Evolutionary conservation across 805 yeast genomes (phyloP).

Genomic region (Candida piceae): DNA sequence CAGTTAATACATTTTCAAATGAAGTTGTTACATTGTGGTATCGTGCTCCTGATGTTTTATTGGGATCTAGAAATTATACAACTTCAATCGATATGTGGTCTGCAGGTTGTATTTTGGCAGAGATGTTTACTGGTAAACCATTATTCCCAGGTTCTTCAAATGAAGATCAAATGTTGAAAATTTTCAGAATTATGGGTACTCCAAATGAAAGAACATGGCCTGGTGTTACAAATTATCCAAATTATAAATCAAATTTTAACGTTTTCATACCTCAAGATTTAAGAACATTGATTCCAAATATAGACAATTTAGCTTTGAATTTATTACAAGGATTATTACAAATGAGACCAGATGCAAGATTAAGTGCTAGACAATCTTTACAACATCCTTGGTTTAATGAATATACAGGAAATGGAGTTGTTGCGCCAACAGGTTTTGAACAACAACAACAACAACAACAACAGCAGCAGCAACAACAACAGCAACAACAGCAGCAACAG

Average conservation of each 20-base stretch:
- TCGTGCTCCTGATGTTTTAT: slow-evolving; percentile 92
- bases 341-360: slow-evolving; percentile 58
- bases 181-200: slow-evolving; percentile 92
- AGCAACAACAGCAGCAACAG: slow-evolving; percentile 9
- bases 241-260: slow-evolving; percentile 79
- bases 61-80: slow-evolving; percentile 93
- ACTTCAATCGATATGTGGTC: slow-evolving; percentile 99
- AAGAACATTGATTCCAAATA: slow-evolving; percentile 57
- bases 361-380: slow-evolving; percentile 55
- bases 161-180: slow-evolving; percentile 89
- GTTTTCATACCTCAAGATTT: slow-evolving; percentile 87
- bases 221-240: slow-evolving; percentile 85
- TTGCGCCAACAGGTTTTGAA: slow-evolving; percentile 5
- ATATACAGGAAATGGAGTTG: slow-evolving; percentile 34
- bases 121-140: slow-evolving; percentile 98
- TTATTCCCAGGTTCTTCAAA: slow-evolving; percentile 94
- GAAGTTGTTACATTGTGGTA: slow-evolving; percentile 98
- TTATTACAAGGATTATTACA: slow-evolving; percentile 54
- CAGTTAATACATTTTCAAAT: slow-evolving; percentile 93
- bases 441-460: slow-evolving; percentile 6
- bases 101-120: slow-evolving; percentile 96
- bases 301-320: slow-evolving; percentile 67
- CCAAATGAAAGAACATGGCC: slow-evolving; percentile 98
- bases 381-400: slow-evolving; percentile 83
- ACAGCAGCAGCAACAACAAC: slow-evolving; percentile 8